A percentile compares a stretch with the other conserved stretches of the same genome.
Evolutionary conservation across 2,329 filamentous ascomycete species (phyloP).

Genomic region (Pseudogymnoascus sp.): DNA sequence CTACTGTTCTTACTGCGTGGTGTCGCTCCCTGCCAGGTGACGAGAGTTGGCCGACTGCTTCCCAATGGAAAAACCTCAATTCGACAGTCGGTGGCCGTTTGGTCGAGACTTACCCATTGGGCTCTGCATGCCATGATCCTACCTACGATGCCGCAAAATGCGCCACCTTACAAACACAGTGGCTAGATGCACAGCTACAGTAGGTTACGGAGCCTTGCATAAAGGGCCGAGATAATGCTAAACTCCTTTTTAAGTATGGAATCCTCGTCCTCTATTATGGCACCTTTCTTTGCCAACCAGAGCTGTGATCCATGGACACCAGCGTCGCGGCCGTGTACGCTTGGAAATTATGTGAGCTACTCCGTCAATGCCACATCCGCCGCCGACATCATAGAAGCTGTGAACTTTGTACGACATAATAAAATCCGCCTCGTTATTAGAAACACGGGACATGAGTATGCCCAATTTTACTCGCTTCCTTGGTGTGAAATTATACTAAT

Average conservation of each 20-base stretch:
- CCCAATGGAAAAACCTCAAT: conserved; percentile 15
- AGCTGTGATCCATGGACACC: conserved; percentile 28
- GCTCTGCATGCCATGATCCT: conserved; percentile 19
- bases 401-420: conserved; percentile 29
- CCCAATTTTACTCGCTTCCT: background rate
- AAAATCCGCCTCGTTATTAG: conserved; percentile 40
- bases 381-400: conserved; percentile 25
- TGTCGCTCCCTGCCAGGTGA: conserved; percentile 15
- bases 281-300: conserved; percentile 32
- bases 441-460: conserved; percentile 48
- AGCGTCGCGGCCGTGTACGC: conserved; percentile 29
- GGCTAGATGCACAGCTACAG: conserved; percentile 12
- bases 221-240: conserved; percentile 8
- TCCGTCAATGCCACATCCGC: conserved; percentile 21
- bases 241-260: conserved; percentile 21
- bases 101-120: conserved; percentile 15
- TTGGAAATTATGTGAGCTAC: conserved; percentile 32
- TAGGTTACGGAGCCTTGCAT: background rate
- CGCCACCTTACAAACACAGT: conserved; percentile 13
- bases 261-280: conserved; percentile 35
- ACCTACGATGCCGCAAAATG: conserved; percentile 18
- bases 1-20: background rate
- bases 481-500: background rate
- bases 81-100: conserved; percentile 14
- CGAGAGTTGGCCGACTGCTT: conserved; percentile 14